Evolutionary conservation across 208 protist species (phyloP), one percentile per base, ranked within the genome.

Genomic region (Zelonia costaricensis): DNA sequence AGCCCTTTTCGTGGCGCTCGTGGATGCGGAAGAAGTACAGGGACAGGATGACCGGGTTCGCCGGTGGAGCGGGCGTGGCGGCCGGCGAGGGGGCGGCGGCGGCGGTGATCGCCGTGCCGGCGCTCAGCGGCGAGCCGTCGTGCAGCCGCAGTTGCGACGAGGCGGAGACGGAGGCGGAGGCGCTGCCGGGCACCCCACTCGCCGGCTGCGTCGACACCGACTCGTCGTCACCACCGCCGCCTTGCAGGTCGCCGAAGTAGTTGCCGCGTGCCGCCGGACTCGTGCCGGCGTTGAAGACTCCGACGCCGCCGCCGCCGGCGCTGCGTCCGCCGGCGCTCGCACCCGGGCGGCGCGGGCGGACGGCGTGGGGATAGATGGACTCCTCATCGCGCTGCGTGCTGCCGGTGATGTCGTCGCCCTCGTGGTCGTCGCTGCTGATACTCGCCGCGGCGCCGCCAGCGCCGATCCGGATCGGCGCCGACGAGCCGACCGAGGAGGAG

Each of bases 11-110:
- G 56, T 91, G 89, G 13, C 82, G 78, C 60, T 95, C 89, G 39
- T 91, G 81, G 36, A 95, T 90, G 33, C 89, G 86, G 53, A 95
- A 89, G n/a, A 95, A 47, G 38, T 92, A 78, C 7, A 95, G 31
- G 0, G 63, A 75, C 30, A 95, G 28, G 28, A 88, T 58, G 6
- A 95, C 78, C 15, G 36, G 62, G n/a, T 72, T 58, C 6, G 18
- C 39, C 1, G 67, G 66, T 38, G 47, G 23, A 28, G 45, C 36
- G 8, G n/a, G n/a, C 3, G 36, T 5, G 1, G 16, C 33, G 33
- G 33, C 33, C 33, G 33, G 7, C 33, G 4, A 12, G 8, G 36
- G 0, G 6, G 25, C 20, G 18, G 52, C 52, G 28, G 15, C 23
- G 0, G 36, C 52, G 12, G 35, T 5, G 6, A 23, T 22, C 1